Evolutionary conservation across 176 grass and related monocot species (phyloP), one percentile per base, ranked within the genome.

Genomic region (Eragrostis curvula): DNA sequence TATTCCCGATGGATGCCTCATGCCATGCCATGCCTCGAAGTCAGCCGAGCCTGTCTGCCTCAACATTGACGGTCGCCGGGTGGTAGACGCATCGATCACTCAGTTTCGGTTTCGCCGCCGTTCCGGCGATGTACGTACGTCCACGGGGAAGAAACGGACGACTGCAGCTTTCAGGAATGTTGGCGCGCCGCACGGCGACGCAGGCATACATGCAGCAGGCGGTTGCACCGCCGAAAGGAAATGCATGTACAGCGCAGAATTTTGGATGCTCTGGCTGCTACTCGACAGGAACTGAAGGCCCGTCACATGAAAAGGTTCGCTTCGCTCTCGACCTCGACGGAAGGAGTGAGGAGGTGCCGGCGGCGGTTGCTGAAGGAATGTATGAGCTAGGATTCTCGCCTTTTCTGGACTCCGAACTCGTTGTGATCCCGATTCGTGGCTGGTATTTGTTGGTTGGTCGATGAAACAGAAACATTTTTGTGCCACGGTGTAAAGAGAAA

Each of bases 81-180:
- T 28, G 65, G n/a, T 12, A 17, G 25, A 45, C 7, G 64, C 64
- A 36, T 25, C 74, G 71, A 50, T 79, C 74, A 70, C 21, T 85
- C 66, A 52, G 74, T 63, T 65, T 83, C 73, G 32, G 80, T 52
- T 71, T 77, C 65, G 36, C 79, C 67, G 80, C 46, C 39, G 80
- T 21, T 88, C 2, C 15, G 32, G 47, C 58, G 58, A 36, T 4
- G 32, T 36, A 36, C 32, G 32, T 36, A 7, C 48, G 48, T 73
- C 74, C 81, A 67, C 5, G 32, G 29, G 64, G 27, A 18, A 75
- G 47, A 48, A 57, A 73, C 25, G 12, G 67, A 8, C 39, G 58
- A 11, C 11, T n/a, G 59, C 47, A 88, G 46, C 81, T 85, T 81
- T 68, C 75, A 67, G 4, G 45, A 41, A 61, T 29, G 52, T 25